Base-by-base conservation (phyloP, 2,329 filamentous ascomycete species). In the Blastomyces emzantsi region DNA sequence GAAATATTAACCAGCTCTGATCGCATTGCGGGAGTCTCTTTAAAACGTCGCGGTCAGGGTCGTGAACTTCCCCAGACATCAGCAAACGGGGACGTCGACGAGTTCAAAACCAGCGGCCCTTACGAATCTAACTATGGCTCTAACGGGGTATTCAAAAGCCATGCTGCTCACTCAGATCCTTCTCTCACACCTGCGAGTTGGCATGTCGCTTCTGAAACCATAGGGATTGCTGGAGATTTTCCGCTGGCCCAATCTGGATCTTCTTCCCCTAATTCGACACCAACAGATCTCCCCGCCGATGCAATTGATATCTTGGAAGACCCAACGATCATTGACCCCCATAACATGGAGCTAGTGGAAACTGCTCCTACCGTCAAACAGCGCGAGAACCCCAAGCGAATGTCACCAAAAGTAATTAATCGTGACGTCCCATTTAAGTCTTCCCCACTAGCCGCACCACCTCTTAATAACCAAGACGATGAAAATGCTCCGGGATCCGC, bases 401-500 rank as follows among this genome's bases (percentile, higher is more conserved):
- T 61, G 36, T 8, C 60, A 25, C 60, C 62, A 22, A 64, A 43
- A 49, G 1, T 33, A 19, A 67, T 65, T 56, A 65, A 64, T 25
- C 61, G 64, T 11, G 64, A 70, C 54, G 69, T 66, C 45, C 65
- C 54, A 15, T 74, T 74, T 65, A 73, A 69, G 58, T 73, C 73
- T 7, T 75, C 74, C 15, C 73, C 73, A 28, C 68, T 75, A 36
- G 67, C 73, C 9, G 67, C 67, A 51, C 69, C 70, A 17, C 65
- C 70, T 47, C 67, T 58, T 61, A 41, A 43, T 62, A 62, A 58
- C 57, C 39, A 64, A 64, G 30, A 47, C 30, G 13, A 57, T 22
- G 22, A 54, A 60, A 56, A 47, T 43, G 13, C 19, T 54, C 15
- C 19, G 8, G 30, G 62, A 63, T 4, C 51, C 30, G 33, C 39